Evolutionary conservation across 2,329 filamentous ascomycete species (phyloP).

Genomic region (Alternaria gaisen): DNA sequence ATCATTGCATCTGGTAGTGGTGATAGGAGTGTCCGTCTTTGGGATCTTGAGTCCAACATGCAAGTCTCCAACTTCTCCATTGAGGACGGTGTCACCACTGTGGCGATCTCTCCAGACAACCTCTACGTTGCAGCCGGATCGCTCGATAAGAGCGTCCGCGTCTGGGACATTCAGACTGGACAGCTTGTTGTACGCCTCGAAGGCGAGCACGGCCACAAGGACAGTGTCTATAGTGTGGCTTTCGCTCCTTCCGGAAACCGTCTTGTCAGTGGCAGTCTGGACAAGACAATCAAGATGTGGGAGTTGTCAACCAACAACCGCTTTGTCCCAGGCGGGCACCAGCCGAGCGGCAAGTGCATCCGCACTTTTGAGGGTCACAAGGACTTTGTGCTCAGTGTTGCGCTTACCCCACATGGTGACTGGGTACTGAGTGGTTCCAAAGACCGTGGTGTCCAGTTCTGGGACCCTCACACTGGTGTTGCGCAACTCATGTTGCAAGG

Average conservation of each 20-base stretch:
- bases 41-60: constrained; percentile 88
- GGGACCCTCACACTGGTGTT: constrained; percentile 91
- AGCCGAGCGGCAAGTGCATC: constrained; percentile 90
- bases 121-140: constrained; percentile 94
- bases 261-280: constrained; percentile 91
- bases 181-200: constrained; percentile 91
- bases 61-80: constrained; percentile 88
- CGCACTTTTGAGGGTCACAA: constrained; percentile 98
- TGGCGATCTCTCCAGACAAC: constrained; percentile 95
- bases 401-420: constrained; percentile 88
- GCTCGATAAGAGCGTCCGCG: constrained; percentile 95
- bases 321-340: constrained; percentile 70
- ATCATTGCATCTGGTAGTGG: constrained; percentile 96
- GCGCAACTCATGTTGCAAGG: constrained; percentile 99
- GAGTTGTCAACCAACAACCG: constrained; percentile 79
- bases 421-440: constrained; percentile 99
- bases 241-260: constrained; percentile 94
- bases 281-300: constrained; percentile 99
- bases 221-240: constrained; percentile 94
- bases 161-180: constrained; percentile 91
- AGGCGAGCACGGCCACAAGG: constrained; percentile 92
- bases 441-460: constrained; percentile 97
- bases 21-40: constrained; percentile 91
- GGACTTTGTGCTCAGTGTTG: constrained; percentile 97
- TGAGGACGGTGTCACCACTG: constrained; percentile 96